Evolutionary conservation across 2,329 filamentous ascomycete species (phyloP), one percentile per base, ranked within the genome.

Genomic region (Nigrograna mackinnonii): DNA sequence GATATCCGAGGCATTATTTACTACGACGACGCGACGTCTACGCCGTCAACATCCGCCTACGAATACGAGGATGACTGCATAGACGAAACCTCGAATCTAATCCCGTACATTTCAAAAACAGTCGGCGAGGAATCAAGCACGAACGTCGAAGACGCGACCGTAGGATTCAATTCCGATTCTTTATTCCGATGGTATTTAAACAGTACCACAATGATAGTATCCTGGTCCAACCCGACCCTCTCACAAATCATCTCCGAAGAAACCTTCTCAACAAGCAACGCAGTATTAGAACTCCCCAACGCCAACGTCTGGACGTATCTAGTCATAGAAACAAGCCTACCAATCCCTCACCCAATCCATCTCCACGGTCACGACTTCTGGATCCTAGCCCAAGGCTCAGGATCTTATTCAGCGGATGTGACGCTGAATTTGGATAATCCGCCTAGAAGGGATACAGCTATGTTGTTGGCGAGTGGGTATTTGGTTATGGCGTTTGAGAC

Each of bases 161-260:
- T 70, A 4, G 63, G 44, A 1, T 55, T 60, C 41, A 66, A 57
- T 19, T 43, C 36, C 26, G 66, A 70, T 18, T 64, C 57, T 16
- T 50, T 73, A 7, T 71, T 66, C 61, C 63, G 67, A 11, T 75
- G 70, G 71, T 64, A 58, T 32, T 52, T 74, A 7, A 66, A 66
- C 41, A 67, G 64, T 45, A 70, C 63, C 1, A 67, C 65, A 13
- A 69, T 74, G 58, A 30, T 59, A 1, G 57, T 64, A 5, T 55
- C 71, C 5, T 74, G 68, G 65, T 50, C 41, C 3, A 52, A 73
- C 35, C 71, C 71, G 0, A 72, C 70, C 0, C 55, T 72, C 0
- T 43, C 60, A 9, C 60, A 66, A 35, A 56, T 74, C 22, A 26
- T 66, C 13, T 50, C 63, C 19, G 61, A 65, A 24, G 54, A 57